phyloP scores from a whole-genome alignment of 2,329 filamentous ascomycete species.

The Ophiostoma sp. region DNA sequence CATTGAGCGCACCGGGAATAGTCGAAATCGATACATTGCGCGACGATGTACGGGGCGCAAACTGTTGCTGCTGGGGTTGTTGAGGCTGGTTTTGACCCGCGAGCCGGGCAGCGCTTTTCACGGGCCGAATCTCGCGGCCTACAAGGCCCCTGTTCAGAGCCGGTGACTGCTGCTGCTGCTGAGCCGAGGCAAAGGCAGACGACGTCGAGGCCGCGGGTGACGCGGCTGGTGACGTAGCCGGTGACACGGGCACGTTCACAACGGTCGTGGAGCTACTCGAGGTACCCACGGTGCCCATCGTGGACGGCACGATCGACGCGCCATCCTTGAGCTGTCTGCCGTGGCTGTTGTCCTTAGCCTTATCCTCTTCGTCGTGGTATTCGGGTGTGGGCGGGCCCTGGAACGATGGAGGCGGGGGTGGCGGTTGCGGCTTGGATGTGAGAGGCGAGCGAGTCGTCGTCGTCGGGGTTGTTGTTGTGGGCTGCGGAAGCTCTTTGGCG shows the following conservation, averaged over 20 bases:
- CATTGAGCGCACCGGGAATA: not conserved
- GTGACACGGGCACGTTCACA: slow-evolving; percentile 46
- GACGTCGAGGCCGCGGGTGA: slow-evolving; percentile 1
- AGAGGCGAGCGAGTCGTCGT: not conserved
- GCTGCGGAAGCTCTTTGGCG: slow-evolving; percentile 19
- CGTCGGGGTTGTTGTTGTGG: no score
- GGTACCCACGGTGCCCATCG: not conserved
- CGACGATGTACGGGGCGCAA: slow-evolving; percentile 40
- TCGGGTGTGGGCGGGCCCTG: slow-evolving; percentile 52
- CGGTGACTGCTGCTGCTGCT: not conserved
- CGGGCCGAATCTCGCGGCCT: slow-evolving; percentile 30
- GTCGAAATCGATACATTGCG: slow-evolving; percentile 23
- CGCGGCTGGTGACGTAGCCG: slow-evolving; percentile 46
- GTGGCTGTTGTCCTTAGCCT: slow-evolving; percentile 31
- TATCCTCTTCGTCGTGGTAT: slow-evolving; percentile 47
- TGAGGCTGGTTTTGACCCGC: not conserved
- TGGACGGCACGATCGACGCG: not conserved
- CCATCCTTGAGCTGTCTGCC: not conserved
- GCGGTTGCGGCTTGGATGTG: slow-evolving; percentile 10
- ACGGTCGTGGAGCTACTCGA: slow-evolving; percentile 29
- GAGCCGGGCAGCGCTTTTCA: slow-evolving; percentile 26
- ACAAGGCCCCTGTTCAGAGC: not conserved
- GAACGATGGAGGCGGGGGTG: slow-evolving; percentile 24
- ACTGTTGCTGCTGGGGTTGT: slow-evolving; percentile 27
- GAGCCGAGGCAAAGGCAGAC: not conserved